phyloP scores from a whole-genome alignment of 768 basidiomycete species.

The Suillus subluteus region DNA sequence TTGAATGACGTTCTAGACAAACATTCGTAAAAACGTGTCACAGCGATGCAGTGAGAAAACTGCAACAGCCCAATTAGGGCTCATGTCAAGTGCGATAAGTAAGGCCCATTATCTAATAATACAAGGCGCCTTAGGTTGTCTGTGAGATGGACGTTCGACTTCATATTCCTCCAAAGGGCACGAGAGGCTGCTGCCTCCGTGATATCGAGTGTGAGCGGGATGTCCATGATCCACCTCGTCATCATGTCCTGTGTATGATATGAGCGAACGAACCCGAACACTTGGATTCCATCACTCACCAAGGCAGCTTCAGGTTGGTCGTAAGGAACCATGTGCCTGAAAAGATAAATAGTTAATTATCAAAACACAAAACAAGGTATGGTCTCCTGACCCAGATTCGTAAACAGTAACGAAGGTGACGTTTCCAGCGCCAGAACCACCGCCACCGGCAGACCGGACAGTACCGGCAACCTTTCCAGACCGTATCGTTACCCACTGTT shows the following conservation, averaged over 20 bases:
- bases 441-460: constrained; percentile 71
- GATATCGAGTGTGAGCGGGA: constrained; percentile 41
- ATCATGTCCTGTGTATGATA: constrained; percentile 53
- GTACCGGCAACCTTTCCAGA: constrained; percentile 64
- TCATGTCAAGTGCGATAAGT: constrained; percentile 2
- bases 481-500: constrained; percentile 58
- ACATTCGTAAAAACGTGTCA: not conserved
- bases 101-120: constrained; percentile 4
- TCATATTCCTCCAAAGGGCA: not conserved
- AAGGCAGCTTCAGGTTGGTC: constrained; percentile 89
- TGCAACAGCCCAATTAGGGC: not conserved
- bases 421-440: constrained; percentile 73
- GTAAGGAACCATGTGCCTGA: constrained; percentile 86
- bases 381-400: constrained; percentile 72
- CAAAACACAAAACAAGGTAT: not conserved
- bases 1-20: not conserved
- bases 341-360: constrained; percentile 14
- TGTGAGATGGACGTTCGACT: no score
- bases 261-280: constrained; percentile 4
- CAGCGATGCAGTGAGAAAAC: not conserved
- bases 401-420: constrained; percentile 79
- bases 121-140: not conserved
- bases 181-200: not conserved
- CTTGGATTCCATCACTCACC: constrained; percentile 42
- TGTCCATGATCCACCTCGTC: constrained; percentile 58